phyloP scores from a whole-genome alignment of 768 basidiomycete species.

The Tricholoma furcatifolium region DNA sequence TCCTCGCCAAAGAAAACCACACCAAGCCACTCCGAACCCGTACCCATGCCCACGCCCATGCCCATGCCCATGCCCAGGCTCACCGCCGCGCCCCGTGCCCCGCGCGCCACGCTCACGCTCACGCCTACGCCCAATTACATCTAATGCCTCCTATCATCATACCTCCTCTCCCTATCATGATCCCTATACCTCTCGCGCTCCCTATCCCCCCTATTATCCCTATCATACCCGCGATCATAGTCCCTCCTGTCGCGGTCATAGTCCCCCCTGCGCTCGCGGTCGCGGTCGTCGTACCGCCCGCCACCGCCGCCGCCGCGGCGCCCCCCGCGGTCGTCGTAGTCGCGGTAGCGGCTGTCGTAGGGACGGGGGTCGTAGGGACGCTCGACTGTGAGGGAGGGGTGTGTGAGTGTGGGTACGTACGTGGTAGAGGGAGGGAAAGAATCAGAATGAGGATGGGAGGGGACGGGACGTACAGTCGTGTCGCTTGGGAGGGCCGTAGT shows the following conservation, averaged over 20 bases:
- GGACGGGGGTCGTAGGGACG: slow-evolving; percentile 90
- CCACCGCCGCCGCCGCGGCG: slow-evolving; percentile 43
- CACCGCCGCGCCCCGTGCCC: no score
- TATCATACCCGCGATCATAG: slow-evolving; percentile 39
- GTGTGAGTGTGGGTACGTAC: no score
- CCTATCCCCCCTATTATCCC: slow-evolving; percentile 40
- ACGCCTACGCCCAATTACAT: no score
- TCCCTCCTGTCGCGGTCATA: slow-evolving; percentile 27
- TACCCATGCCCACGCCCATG: neutral
- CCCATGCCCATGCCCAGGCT: no score
- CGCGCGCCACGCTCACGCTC: no score
- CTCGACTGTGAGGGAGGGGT: slow-evolving; percentile 57
- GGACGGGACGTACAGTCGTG: slow-evolving; percentile 48
- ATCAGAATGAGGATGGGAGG: slow-evolving; percentile 6
- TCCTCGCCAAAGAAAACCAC: no score
- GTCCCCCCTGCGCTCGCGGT: no score
- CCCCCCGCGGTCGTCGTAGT: slow-evolving; percentile 53
- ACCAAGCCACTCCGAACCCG: no score
- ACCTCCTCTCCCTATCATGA: slow-evolving; percentile 38
- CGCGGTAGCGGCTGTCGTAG: slow-evolving; percentile 85
- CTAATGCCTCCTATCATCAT: slow-evolving; percentile 30
- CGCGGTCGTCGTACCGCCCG: slow-evolving; percentile 46
- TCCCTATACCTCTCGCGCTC: slow-evolving; percentile 35
- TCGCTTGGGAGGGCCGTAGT: slow-evolving; percentile 91
- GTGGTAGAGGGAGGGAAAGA: slow-evolving; percentile 24